phyloP scores from a whole-genome alignment of 2,329 filamentous ascomycete genomes.

The Aspergillus thermomutatus region DNA sequence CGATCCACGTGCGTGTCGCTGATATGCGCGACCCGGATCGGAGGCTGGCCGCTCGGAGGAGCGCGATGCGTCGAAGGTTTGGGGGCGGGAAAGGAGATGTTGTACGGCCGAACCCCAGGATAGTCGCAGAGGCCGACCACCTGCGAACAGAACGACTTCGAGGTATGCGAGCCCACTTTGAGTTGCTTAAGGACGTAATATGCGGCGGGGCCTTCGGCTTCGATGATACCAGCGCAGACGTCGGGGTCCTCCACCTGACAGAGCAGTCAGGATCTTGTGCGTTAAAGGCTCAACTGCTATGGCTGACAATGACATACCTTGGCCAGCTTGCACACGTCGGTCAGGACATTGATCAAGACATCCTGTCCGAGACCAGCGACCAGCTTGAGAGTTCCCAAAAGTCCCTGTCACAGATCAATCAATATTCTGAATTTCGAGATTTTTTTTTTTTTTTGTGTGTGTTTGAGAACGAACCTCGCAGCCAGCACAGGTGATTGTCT shows the following conservation, averaged over 20 bases:
- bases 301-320: slow-evolving; percentile 23
- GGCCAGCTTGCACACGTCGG: slow-evolving; percentile 34
- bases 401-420: slow-evolving; percentile 12
- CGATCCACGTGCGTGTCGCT: slow-evolving; percentile 60
- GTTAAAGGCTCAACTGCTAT: neutral
- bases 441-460: too few species aligned
- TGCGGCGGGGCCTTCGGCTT: slow-evolving; percentile 52
- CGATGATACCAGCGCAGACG: slow-evolving; percentile 54
- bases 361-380: slow-evolving; percentile 44
- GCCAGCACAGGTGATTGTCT: slow-evolving; percentile 29
- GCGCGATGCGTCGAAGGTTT: slow-evolving; percentile 39
- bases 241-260: slow-evolving; percentile 50
- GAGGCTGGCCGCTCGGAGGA: slow-evolving; percentile 45
- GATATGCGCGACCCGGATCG: slow-evolving; percentile 57
- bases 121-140: slow-evolving; percentile 54
- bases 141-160: slow-evolving; percentile 51
- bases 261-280: neutral
- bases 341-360: slow-evolving; percentile 39
- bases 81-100: slow-evolving; percentile 43
- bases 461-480: slow-evolving; percentile 20
- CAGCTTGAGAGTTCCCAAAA: slow-evolving; percentile 44
- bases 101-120: slow-evolving; percentile 44
- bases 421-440: neutral
- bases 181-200: slow-evolving; percentile 50
- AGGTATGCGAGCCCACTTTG: slow-evolving; percentile 48